Conservation (phyloP, 176 grass and related monocot species). For the Coix lacrymajobi region DNA sequence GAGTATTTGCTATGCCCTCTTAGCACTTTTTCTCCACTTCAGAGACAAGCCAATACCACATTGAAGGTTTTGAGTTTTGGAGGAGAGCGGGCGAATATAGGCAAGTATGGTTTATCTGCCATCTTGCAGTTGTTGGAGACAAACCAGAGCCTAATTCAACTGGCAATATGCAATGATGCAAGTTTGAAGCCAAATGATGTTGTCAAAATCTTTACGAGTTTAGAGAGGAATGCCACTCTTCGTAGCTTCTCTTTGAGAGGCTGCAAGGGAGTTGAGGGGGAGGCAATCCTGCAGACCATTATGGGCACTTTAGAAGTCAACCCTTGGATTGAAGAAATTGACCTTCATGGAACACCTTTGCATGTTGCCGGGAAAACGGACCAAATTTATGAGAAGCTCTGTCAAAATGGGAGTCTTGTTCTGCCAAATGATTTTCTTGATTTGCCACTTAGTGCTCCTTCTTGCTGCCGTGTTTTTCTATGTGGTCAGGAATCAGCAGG, state of each 20-base stretch:
- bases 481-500: conserved; percentile 71
- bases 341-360: conserved; percentile 77
- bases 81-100: conserved; percentile 48
- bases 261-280: conserved; percentile 74
- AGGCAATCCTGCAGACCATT: conserved; percentile 61
- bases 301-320: conserved; percentile 73
- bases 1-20: conserved; percentile 85
- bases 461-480: conserved; percentile 67
- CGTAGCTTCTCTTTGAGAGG: conserved; percentile 56
- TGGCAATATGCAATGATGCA: conserved; percentile 54
- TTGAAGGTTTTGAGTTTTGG: conserved; percentile 74
- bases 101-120: conserved; percentile 50
- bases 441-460: conserved; percentile 59
- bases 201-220: conserved; percentile 65
- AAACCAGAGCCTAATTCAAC: conserved; percentile 61
- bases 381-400: conserved; percentile 81
- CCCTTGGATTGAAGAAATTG: conserved; percentile 97
- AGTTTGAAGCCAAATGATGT: conserved; percentile 74
- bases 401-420: conserved; percentile 63
- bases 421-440: conserved; percentile 60
- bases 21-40: conserved; percentile 75
- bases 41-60: conserved; percentile 74
- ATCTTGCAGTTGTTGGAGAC: conserved; percentile 86
- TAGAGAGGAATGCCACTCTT: conserved; percentile 79
- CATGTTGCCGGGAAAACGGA: conserved; percentile 57